Evolutionary conservation across 1,284 basidiomycete species (phyloP), one percentile per base, ranked within the genome.

Genomic region (Ceratobasidium sp.): DNA sequence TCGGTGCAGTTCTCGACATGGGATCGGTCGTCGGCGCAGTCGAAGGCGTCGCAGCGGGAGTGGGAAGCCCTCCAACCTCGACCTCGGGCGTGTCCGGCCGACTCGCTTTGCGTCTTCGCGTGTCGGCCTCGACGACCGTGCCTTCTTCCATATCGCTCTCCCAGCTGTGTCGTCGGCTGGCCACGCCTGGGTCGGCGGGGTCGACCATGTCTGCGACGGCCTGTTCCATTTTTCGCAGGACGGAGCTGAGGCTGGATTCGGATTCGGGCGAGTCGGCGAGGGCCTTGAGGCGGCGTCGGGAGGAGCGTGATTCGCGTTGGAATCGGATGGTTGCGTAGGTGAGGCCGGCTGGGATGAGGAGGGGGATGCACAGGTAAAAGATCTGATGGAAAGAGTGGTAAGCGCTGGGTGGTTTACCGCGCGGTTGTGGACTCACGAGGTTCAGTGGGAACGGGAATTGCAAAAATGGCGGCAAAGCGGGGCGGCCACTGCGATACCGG

Each of bases 401-500:
- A 20, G 17, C 56, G 55, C n/a, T 3, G 2, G 38, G 55, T 1
- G 20, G 20, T 8, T 38, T 13, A 32, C 13, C 15, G 34, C 10
- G 54, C 3, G 27, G 49, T 56, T 34, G 52, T 25, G 43, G 15
- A 80, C 89, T 73, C 73, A 93, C 90, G 43, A 92, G 75, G 76
- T 92, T 94, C 72, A 85, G 79, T 1, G 92, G 92, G 75, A 92
- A 93, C 6, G 79, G 77, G 43, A 84, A 81, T 71, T 88, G 85
- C 1, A 92, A 77, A n/a, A 78, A 77, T 1, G 91, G 89, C 1
- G 91, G 91, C 0, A 92, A 74, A 1, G 85, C 47, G 2, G 73
- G 75, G 7, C 84, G 84, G 1, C 73, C 70, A 10, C 27, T 52
- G 22, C 62, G 35, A 22, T 67, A 67, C 15, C 45, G 32, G 13